Conservation (phyloP, 306 rosid genomes). For the Nissolia schottii region DNA sequence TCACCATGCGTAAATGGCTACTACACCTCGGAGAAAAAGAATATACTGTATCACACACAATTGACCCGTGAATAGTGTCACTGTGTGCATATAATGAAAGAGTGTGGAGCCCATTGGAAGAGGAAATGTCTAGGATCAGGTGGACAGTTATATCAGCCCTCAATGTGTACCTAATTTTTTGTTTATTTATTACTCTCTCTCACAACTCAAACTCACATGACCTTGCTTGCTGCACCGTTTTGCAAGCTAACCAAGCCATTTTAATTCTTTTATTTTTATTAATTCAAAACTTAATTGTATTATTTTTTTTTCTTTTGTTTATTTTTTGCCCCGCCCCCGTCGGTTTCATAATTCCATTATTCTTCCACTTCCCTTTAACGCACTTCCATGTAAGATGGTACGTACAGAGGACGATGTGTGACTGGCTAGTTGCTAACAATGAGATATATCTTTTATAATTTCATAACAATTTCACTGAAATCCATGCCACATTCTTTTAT, state of each 20-base stretch:
- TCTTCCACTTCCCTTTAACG: conserved; percentile 35
- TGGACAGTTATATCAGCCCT: conserved; percentile 60
- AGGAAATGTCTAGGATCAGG: conserved; percentile 64
- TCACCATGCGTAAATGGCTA: neutral
- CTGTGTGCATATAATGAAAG: neutral
- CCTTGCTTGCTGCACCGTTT: conserved; percentile 36
- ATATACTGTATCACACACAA: neutral
- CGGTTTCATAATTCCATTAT: conserved; percentile 34
- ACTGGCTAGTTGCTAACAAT: conserved; percentile 2
- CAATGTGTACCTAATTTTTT: conserved; percentile 46
- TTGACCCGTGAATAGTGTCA: conserved; percentile 15
- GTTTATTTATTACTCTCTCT: conserved; percentile 34
- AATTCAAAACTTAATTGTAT: too few relatives aligned
- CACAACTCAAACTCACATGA: conserved; percentile 59
- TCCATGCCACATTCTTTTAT: conserved; percentile 33
- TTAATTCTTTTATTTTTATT: neutral
- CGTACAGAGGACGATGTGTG: conserved; percentile 43
- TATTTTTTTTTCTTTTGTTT: neutral
- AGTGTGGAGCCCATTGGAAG: conserved; percentile 63
- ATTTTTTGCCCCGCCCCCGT: conserved; percentile 16
- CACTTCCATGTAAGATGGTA: conserved; percentile 42
- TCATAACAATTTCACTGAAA: conserved; percentile 53
- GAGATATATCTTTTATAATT: neutral
- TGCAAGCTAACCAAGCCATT: conserved; percentile 38
- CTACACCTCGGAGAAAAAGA: neutral